These are phyloP conservation scores for Physcomitrium patens DNA, from an alignment of 225 moss, liverwort and hornwort species.

Conservation along the genomic window DNA sequence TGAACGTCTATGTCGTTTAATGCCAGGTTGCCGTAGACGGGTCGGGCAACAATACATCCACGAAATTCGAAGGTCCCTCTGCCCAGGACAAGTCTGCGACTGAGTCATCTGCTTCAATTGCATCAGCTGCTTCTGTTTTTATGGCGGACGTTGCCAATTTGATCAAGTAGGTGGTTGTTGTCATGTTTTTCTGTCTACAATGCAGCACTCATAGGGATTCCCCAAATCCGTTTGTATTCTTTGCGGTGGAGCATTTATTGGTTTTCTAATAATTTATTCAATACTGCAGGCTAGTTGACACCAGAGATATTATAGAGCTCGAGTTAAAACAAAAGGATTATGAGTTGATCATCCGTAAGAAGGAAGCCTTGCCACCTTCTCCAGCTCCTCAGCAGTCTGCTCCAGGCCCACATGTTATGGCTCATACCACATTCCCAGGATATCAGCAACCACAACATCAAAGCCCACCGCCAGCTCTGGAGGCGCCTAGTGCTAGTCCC, in stretches of 20 bases:
- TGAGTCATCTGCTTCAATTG: conserved; percentile 42
- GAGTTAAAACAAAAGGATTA: conserved; percentile 92
- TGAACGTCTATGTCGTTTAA: too few species aligned
- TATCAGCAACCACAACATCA: conserved; percentile 48
- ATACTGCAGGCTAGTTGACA: conserved; percentile 73
- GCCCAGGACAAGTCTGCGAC: conserved; percentile 47
- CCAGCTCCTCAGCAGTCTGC: conserved; percentile 60
- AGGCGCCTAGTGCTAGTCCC: conserved; percentile 30
- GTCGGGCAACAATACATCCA: conserved; percentile 43
- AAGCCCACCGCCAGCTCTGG: conserved; percentile 36
- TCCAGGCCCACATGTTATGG: conserved; percentile 91
- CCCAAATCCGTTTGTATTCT: not conserved
- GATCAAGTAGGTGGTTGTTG: conserved; percentile 68
- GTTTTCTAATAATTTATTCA: too few species aligned
- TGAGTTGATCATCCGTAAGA: conserved; percentile 87
- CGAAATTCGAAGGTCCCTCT: conserved; percentile 58
- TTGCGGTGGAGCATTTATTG: not conserved
- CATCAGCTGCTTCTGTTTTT: conserved; percentile 75
- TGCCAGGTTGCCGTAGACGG: conserved; percentile 66
- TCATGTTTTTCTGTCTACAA: not conserved
- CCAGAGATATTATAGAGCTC: conserved; percentile 90
- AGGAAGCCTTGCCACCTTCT: conserved; percentile 75
- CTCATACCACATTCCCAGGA: conserved; percentile 83
- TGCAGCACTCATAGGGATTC: not conserved
- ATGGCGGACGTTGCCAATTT: conserved; percentile 93